Percentiles rank a stretch among this genome's conserved stretches.
phyloP scores from a whole-genome alignment of 1,284 basidiomycete genomes.

The Boletus mariae region DNA sequence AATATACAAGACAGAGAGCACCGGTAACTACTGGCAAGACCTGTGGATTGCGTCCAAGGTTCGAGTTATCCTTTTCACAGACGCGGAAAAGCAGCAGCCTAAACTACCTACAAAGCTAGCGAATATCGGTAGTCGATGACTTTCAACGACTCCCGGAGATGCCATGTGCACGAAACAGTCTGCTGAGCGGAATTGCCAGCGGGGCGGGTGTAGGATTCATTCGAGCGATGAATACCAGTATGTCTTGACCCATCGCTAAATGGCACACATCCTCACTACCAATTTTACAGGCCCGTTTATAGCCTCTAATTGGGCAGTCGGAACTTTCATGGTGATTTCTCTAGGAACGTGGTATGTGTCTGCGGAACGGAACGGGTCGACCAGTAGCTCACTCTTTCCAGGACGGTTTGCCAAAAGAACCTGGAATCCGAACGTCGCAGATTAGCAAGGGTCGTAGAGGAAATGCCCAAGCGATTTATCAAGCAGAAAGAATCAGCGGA shows the following conservation, averaged over 20 bases:
- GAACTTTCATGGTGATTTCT: constrained; percentile 50
- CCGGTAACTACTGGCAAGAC: constrained; percentile 43
- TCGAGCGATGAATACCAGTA: constrained; percentile 51
- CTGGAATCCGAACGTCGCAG: constrained; percentile 51
- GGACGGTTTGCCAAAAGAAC: constrained; percentile 62
- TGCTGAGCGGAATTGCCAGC: constrained; percentile 52
- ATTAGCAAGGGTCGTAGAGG: constrained; percentile 56
- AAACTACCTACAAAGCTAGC: constrained; percentile 39
- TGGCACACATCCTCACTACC: constrained; percentile 8
- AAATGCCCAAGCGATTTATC: constrained; percentile 52
- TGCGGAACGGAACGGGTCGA: not conserved
- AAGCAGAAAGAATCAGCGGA: constrained; percentile 41
- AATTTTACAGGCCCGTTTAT: constrained; percentile 37
- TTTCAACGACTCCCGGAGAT: constrained; percentile 49
- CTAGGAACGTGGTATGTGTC: constrained; percentile 46
- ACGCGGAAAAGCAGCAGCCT: constrained; percentile 5
- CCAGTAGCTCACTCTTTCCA: constrained; percentile 26
- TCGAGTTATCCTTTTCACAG: constrained; percentile 9
- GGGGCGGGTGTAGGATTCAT: constrained; percentile 56
- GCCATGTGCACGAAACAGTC: constrained; percentile 56
- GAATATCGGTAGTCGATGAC: constrained; percentile 43
- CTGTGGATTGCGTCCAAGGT: constrained; percentile 44
- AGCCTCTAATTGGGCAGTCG: constrained; percentile 55
- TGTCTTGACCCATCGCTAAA: constrained; percentile 16
- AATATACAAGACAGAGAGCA: constrained; percentile 42